A percentile compares a stretch with the other conserved stretches of the same genome.
Evolutionary conservation across 768 basidiomycete species (phyloP).

Genomic region (Leucogyrophana mollusca): DNA sequence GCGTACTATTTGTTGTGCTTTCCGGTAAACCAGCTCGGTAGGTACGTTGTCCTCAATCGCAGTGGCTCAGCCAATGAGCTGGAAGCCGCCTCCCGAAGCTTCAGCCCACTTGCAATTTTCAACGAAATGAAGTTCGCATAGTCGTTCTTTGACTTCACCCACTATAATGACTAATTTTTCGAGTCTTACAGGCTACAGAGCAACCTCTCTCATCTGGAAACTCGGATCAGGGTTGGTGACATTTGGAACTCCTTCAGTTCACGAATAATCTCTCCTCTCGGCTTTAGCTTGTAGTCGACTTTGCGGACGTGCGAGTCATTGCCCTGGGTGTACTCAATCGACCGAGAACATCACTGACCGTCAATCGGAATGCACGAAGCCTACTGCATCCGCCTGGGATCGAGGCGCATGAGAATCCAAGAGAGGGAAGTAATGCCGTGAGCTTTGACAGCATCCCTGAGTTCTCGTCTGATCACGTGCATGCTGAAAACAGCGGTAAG

Average conservation of each 20-base stretch:
- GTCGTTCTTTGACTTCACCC: not conserved
- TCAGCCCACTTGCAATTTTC: constrained; percentile 65
- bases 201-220: constrained; percentile 65
- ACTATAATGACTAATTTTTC: constrained; percentile 2
- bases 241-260: constrained; percentile 4
- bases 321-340: constrained; percentile 65
- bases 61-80: constrained; percentile 74
- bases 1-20: constrained; percentile 2
- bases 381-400: constrained; percentile 73
- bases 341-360: constrained; percentile 51
- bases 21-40: constrained; percentile 21
- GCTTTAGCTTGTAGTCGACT: constrained; percentile 61
- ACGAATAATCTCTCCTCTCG: not conserved
- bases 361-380: constrained; percentile 67
- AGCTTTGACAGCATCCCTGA: not conserved
- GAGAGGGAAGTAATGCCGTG: not conserved
- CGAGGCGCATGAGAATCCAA: constrained; percentile 23
- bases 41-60: constrained; percentile 74
- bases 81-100: constrained; percentile 64
- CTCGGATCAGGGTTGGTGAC: constrained; percentile 57
- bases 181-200: constrained; percentile 54
- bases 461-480: not conserved
- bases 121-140: constrained; percentile 69
- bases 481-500: constrained; percentile 5
- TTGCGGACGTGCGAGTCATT: constrained; percentile 71